Evolutionary conservation across 1,139 yeast genomes (phyloP), one percentile per base, ranked within the genome.

Genomic region (Taphrina wiesneri): DNA sequence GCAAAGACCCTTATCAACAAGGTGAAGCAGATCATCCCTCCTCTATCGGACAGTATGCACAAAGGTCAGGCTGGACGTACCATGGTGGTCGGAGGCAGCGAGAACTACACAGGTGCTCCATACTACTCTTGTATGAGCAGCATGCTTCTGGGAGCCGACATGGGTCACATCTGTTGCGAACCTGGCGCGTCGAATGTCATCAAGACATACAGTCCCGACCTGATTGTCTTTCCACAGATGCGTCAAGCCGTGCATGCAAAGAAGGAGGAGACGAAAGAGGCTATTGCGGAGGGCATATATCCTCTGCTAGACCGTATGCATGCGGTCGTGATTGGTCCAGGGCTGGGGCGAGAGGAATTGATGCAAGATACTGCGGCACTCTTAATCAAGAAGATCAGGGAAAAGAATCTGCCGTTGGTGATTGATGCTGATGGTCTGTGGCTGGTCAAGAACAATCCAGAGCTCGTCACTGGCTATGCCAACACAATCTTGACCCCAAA

Each of bases 21-120:
- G 47, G 64, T 60, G 56, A 60, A 60, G 51, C 64, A 53, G 13
- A 49, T 60, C 46, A 60, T 60, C 26, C 64, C 64, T 21, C 64
- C 64, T 4, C 57, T 60, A 7, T 49, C 57, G 51, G 57, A 52
- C 30, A 49, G 19, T 6, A 87, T 88, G 75, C 88, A 93, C 77
- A 93, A 93, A 75, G 99, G 99, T 47, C 98, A 93, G 77, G 89
- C 92, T 1, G 98, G 98, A 3, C 81, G 90, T 69, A 80, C 93
- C 3, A 91, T 87, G 6, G 90, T 93, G 0, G 83, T 93, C 68
- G 99, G 99, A 15, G 99, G 99, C 0, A 87, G 95, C 75, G 95
- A 89, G 74, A 97, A 92, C 73, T 90, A 89, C 75, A 92, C 98
- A 0, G 99, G 99, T 0, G 99, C 99, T 0, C 99, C 99, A 1